A percentile compares a stretch with the other conserved stretches of the same genome.
phyloP scores from a whole-genome alignment of 2,329 filamentous ascomycete species.

The Xylariales sp. region DNA sequence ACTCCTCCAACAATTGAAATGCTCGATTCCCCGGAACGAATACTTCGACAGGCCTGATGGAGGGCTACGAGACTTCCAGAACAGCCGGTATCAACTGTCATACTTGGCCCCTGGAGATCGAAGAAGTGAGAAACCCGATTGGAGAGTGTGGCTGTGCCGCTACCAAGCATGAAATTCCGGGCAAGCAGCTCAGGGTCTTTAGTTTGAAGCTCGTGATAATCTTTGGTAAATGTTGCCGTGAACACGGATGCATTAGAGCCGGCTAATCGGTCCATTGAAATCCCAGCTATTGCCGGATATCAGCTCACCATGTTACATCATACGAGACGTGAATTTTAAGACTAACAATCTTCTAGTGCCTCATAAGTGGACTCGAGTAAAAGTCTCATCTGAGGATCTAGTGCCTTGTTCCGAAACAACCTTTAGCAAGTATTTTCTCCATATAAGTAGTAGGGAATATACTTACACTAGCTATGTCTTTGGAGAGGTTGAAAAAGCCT shows the following conservation, averaged over 20 bases:
- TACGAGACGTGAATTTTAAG: no score
- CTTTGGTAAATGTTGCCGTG: slow-evolving; percentile 12
- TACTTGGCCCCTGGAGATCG: slow-evolving; percentile 24
- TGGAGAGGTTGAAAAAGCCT: slow-evolving; percentile 27
- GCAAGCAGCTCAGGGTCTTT: slow-evolving; percentile 5
- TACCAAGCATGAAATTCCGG: slow-evolving; percentile 19
- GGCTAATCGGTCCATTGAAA: no score
- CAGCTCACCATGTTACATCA: no score
- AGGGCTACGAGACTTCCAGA: slow-evolving; percentile 23
- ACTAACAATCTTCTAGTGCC: slow-evolving; percentile 24
- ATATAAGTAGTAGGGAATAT: no score
- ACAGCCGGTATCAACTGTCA: slow-evolving; percentile 30
- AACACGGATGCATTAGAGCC: slow-evolving; percentile 25
- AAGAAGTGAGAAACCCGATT: slow-evolving; percentile 23
- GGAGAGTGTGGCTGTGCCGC: slow-evolving; percentile 18
- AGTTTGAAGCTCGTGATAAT: slow-evolving; percentile 7
- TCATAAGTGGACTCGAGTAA: slow-evolving; percentile 25
- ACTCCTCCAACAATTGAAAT: slow-evolving; percentile 21
- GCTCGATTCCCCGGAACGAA: slow-evolving; percentile 3
- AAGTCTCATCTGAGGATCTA: slow-evolving; percentile 30
- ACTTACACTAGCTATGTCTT: slow-evolving; percentile 16
- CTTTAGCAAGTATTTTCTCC: no score
- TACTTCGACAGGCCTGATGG: slow-evolving; percentile 11
- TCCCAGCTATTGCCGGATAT: no score
- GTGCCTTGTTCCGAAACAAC: no score